Base-by-base conservation (phyloP, 2,329 filamentous ascomycete species). In the Aspergillus clavatus region DNA sequence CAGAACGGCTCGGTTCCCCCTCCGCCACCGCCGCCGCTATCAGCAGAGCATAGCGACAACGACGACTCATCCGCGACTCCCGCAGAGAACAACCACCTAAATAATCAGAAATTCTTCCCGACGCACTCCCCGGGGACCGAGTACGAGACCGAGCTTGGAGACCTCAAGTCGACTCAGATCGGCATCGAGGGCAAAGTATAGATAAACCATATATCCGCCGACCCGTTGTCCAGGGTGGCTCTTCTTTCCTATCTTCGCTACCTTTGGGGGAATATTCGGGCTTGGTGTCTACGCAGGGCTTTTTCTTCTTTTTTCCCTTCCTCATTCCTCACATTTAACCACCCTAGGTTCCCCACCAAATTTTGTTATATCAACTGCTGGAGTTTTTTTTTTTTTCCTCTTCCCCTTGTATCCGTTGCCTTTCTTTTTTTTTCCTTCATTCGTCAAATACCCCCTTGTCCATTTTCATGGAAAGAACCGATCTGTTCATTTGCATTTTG, bases 1-100 rank as follows among this genome's bases (percentile, higher is more conserved):
- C n/a, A n/a, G 48, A 53, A 33, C 51, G 53, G 29, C 19, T 46
- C 48, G 16, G 49, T 58, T 4, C 55, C 59, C 28, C 57, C 62
- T 5, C 61, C 62, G 11, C 60, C 64, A 1, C 63, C 65, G 5
- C 61, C 63, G n/a, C 65, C 64, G 2, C 58, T 55, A 38, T 55
- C 59, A 4, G 53, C 53, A 16, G 58, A 63, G 18, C 54, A 55
- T 10, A 43, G 46, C 21, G 54, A 54, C 5, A 29, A 48, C 31
- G 45, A 52, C 14, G 39, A 46, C 8, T 40, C 37, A 12, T 43
- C 22, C 10, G 14, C 7, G 11, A 24, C 40, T 12, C 53, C 50
- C 10, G 50, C 51, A 19, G 50, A 45, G 28, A 50, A 42, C 36
- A 51, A 48, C 33, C 43, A 37, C 31, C 40, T 11, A 24, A 28